Percentiles rank a stretch among this genome's conserved stretches.
Evolutionary conservation across 257 asterid species (phyloP).

Genomic region (Solanum piurae): DNA sequence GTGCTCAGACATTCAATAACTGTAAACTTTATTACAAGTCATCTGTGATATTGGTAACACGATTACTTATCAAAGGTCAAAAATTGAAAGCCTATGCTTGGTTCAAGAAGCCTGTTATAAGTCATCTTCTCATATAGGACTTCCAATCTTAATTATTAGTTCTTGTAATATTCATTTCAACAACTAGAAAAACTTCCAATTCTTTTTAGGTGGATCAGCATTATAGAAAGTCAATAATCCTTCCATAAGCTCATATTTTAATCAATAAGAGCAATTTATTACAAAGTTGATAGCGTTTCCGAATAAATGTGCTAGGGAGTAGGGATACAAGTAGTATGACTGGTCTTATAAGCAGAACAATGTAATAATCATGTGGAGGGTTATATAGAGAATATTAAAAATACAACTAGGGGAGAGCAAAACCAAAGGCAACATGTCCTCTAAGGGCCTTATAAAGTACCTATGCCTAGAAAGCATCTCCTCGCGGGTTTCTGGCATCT

Average conservation of each 20-base stretch:
- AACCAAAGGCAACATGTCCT: not conserved
- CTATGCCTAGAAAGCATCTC: conserved; percentile 67
- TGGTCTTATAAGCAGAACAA: not conserved
- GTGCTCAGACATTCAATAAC: not conserved
- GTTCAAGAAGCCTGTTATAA: not conserved
- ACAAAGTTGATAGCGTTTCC: not conserved
- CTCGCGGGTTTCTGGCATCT: conserved; percentile 39
- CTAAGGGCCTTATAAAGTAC: conserved; percentile 2
- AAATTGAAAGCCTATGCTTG: not conserved
- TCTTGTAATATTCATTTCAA: not conserved
- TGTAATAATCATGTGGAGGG: not conserved
- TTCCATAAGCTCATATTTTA: not conserved
- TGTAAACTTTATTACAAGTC: not conserved
- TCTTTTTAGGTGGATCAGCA: not conserved
- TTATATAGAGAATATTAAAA: not conserved
- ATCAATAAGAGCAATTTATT: not conserved
- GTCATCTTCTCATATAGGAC: not conserved
- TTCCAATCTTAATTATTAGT: not conserved
- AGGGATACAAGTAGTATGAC: not conserved
- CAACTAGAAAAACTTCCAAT: not conserved
- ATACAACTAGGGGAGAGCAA: not conserved
- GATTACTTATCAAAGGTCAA: not conserved
- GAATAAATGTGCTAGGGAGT: not conserved
- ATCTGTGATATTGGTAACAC: not conserved
- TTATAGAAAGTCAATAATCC: not conserved